Base-by-base conservation (phyloP, 2,329 filamentous ascomycete genomes). In the Penicillium sp. region DNA sequence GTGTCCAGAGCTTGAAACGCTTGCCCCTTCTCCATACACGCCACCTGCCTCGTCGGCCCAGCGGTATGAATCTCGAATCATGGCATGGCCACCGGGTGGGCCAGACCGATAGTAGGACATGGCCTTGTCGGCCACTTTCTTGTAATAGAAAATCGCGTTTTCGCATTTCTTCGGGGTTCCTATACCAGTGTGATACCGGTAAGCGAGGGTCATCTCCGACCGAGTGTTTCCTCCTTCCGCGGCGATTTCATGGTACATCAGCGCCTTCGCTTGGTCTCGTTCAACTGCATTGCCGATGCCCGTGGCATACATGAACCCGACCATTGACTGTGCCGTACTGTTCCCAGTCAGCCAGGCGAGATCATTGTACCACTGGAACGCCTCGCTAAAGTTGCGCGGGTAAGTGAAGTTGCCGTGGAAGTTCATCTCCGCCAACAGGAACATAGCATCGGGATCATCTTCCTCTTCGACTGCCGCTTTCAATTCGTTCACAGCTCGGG, bases 371-470 rank as follows among this genome's bases (percentile, higher is more conserved):
- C 86, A 77, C 48, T 76, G 72, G 60, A 94, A 95, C 0, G 92
- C 86, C 32, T 77, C 73, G 20, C 76, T 72, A 51, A 95, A 87
- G 59, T 95, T 80, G 48, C 82, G 76, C 1, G 90, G 89, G 56
- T 95, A 77, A 14, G 85, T 84, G 65, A 83, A 94, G 65, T 96
- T 95, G 60, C 92, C 92, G 56, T 92, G 88, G 65, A 96, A 96
- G 69, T 93, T 95, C 75, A 98, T 82, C 61, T 98, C 86, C 12
- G 86, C 92, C 15, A 98, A 74, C 11, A 94, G 72, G 57, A 84
- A 95, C 30, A 96, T 77, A 4, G 92, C 92, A 61, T 98, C 89
- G 2, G 85, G 76, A 39, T 72, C 66, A 43, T 70, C 61, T 25
- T 69, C 64, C 48, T 73, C 66, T 6, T 71, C 63, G 3, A 78